Conservation (phyloP, 345 rosid species). For the Dipteronia sinensis region DNA sequence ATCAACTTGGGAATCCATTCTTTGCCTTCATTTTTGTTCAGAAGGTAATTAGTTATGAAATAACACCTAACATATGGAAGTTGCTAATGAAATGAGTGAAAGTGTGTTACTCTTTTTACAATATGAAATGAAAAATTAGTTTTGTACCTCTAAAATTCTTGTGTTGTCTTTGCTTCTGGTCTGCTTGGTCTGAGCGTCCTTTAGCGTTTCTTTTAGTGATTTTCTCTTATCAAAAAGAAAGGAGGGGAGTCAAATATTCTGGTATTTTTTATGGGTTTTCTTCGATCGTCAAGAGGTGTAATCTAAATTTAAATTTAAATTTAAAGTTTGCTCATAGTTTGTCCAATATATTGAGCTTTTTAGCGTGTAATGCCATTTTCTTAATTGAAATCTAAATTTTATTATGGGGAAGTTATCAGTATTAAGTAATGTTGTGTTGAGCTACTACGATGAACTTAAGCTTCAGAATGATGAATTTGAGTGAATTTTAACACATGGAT, state of each 20-base stretch:
- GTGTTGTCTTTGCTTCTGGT: slow-evolving; percentile 1
- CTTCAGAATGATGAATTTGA: no score
- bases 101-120: slow-evolving; percentile 10
- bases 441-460: slow-evolving; percentile 2
- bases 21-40: slow-evolving; percentile 49
- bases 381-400: background rate
- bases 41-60: slow-evolving; percentile 41
- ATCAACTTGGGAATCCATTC: slow-evolving; percentile 36
- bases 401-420: background rate
- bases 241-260: background rate
- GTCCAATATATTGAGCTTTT: background rate
- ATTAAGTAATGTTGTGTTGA: background rate
- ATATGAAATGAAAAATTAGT: background rate
- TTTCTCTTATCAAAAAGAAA: background rate
- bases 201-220: background rate
- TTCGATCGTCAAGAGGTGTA: background rate
- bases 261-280: background rate
- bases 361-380: background rate
- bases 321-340: background rate
- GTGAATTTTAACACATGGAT: background rate
- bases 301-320: background rate
- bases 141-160: slow-evolving; percentile 14
- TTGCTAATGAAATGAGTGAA: slow-evolving; percentile 19
- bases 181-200: background rate
- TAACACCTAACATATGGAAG: slow-evolving; percentile 26